Evolutionary conservation across 1,284 basidiomycete genomes (phyloP).

Genomic region (Mycocalia duriaeana): DNA sequence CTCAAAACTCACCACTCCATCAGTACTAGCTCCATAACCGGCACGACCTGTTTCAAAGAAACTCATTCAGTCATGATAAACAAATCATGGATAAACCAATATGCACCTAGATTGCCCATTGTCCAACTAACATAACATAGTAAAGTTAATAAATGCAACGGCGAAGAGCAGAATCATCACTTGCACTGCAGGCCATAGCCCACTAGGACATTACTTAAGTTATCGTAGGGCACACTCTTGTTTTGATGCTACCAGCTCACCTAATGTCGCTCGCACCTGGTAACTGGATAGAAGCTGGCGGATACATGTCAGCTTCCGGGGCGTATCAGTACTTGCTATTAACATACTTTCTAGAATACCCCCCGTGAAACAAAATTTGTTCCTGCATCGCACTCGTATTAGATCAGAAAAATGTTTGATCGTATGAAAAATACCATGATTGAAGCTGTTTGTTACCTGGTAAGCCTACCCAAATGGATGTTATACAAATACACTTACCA

Average conservation of each 20-base stretch:
- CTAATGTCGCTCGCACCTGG: conserved; percentile 55
- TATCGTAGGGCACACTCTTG: not conserved
- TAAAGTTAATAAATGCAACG: not conserved
- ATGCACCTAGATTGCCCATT: conserved; percentile 69
- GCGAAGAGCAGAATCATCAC: conserved; percentile 1
- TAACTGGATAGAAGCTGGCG: conserved; percentile 47
- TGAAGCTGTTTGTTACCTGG: conserved; percentile 23
- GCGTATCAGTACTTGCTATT: not conserved
- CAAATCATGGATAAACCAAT: not conserved
- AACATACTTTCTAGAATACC: conserved; percentile 60
- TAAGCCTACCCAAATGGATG: not conserved
- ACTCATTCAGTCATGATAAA: not conserved
- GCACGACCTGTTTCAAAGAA: conserved; percentile 45
- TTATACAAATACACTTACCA: conserved; percentile 22
- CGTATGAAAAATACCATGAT: conserved; percentile 24
- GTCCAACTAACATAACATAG: conserved; percentile 48
- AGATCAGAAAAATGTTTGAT: not conserved
- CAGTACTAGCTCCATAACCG: conserved; percentile 67
- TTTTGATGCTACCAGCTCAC: conserved; percentile 19
- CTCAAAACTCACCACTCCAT: conserved; percentile 48
- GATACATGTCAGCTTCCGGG: not conserved
- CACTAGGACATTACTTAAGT: conserved; percentile 25
- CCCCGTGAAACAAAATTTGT: conserved; percentile 82
- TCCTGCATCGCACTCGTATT: too few species aligned
- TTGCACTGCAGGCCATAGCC: conserved; percentile 53